Evolutionary conservation across 371 early-diverging fungal species (phyloP).

Genomic region (Homolaphlyctis polyrhiza): DNA sequence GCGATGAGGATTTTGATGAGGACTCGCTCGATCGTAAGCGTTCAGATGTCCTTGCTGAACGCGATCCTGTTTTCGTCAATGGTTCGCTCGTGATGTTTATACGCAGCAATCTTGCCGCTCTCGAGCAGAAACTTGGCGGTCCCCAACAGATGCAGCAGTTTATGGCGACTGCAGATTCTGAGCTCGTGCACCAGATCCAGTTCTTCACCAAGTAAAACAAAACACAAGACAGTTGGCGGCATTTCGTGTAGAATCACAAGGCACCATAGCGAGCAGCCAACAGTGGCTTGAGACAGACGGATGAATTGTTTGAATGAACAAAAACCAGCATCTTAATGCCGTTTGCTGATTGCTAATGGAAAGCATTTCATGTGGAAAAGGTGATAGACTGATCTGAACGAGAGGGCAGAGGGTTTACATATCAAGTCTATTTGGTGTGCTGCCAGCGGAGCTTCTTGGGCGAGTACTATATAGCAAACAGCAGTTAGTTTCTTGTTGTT

Average conservation of each 20-base stretch:
- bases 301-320: no score
- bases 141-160: neutral
- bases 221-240: no score
- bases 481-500: neutral
- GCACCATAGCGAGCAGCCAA: no score
- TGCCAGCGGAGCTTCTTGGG: neutral
- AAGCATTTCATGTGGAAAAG: no score
- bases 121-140: slow-evolving; percentile 3
- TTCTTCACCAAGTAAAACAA: neutral
- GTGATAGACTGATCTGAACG: no score
- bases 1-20: slow-evolving; percentile 55
- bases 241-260: no score
- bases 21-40: slow-evolving; percentile 46
- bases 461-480: neutral
- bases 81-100: neutral
- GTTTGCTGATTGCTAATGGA: no score
- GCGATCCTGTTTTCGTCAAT: slow-evolving; percentile 19
- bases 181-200: neutral
- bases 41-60: slow-evolving; percentile 28
- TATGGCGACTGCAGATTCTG: neutral
- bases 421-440: no score
- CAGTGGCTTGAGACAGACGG: no score
- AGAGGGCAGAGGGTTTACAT: no score
- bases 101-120: neutral
- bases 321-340: no score